phyloP scores from a whole-genome alignment of 2,329 filamentous ascomycete genomes.

The Fusarium abutilonis region DNA sequence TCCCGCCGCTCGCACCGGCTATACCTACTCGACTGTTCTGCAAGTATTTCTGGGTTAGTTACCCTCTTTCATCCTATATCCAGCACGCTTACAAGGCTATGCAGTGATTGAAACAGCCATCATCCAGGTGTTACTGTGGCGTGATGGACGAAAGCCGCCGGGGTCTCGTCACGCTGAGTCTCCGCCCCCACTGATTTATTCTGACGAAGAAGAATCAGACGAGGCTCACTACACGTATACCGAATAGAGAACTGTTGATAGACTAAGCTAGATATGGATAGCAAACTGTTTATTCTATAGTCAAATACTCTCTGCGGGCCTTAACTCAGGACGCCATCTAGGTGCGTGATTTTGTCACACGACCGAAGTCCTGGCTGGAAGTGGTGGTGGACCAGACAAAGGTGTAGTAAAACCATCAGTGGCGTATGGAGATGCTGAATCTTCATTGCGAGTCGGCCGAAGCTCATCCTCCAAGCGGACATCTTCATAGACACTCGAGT shows the following conservation, averaged over 20 bases:
- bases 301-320: too few species aligned
- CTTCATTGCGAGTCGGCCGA: conserved; percentile 1
- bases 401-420: conserved; percentile 15
- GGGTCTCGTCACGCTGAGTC: too few species aligned
- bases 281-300: too few species aligned
- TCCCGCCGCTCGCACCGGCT: neutral
- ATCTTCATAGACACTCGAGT: conserved; percentile 32
- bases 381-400: conserved; percentile 13
- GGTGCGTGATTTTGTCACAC: neutral
- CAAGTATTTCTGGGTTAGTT: conserved; percentile 7
- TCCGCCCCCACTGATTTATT: too few species aligned
- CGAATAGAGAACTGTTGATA: too few species aligned
- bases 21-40: neutral
- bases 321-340: too few species aligned
- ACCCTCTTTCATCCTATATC: fast-evolving
- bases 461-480: conserved; percentile 7
- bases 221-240: too few species aligned
- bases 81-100: neutral
- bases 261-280: too few species aligned
- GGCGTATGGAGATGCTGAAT: neutral
- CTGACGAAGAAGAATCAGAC: too few species aligned
- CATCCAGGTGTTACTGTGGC: too few species aligned
- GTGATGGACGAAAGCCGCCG: too few species aligned
- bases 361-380: conserved; percentile 19
- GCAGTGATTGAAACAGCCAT: too few species aligned